Conservation (phyloP, 768 basidiomycete species). For the Paxillus rubicundulus region DNA sequence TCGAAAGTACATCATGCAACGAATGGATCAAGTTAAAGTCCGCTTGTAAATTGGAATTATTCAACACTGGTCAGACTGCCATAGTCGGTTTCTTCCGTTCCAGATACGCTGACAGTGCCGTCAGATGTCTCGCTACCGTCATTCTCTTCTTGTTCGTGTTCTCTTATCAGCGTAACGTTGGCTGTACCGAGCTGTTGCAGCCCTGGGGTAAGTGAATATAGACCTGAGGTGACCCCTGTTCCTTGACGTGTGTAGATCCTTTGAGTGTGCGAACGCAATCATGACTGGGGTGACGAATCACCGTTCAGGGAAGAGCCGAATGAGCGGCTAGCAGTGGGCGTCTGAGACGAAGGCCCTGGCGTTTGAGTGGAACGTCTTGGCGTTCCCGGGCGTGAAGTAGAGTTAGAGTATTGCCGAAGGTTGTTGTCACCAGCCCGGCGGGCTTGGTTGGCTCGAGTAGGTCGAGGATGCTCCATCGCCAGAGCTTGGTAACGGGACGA, state of each 20-base stretch:
- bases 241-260: constrained; percentile 31
- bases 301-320: constrained; percentile 45
- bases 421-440: constrained; percentile 14
- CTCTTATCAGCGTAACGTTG: constrained; percentile 16
- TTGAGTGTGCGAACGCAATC: constrained; percentile 37
- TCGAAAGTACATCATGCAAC: constrained; percentile 3
- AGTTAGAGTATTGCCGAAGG: constrained; percentile 15
- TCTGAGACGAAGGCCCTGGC: constrained; percentile 30
- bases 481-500: constrained; percentile 12
- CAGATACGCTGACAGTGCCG: constrained; percentile 39
- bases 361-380: constrained; percentile 27
- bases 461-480: constrained; percentile 29
- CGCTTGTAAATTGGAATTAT: constrained; percentile 17
- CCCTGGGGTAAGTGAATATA: constrained; percentile 18
- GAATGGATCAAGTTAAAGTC: constrained; percentile 2
- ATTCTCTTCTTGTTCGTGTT: constrained; percentile 14
- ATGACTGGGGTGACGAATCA: constrained; percentile 43
- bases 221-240: constrained; percentile 24
- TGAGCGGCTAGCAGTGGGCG: constrained; percentile 31
- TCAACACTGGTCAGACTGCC: constrained; percentile 55
- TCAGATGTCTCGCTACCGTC: constrained; percentile 36
- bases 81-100: constrained; percentile 39
- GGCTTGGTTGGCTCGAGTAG: constrained; percentile 21
- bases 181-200: constrained; percentile 18
- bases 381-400: constrained; percentile 26